Percentiles rank a stretch among this genome's conserved stretches.
Conservation (phyloP, 23 red algal species). For the Cyanidiococcus yangmingshanensis region DNA sequence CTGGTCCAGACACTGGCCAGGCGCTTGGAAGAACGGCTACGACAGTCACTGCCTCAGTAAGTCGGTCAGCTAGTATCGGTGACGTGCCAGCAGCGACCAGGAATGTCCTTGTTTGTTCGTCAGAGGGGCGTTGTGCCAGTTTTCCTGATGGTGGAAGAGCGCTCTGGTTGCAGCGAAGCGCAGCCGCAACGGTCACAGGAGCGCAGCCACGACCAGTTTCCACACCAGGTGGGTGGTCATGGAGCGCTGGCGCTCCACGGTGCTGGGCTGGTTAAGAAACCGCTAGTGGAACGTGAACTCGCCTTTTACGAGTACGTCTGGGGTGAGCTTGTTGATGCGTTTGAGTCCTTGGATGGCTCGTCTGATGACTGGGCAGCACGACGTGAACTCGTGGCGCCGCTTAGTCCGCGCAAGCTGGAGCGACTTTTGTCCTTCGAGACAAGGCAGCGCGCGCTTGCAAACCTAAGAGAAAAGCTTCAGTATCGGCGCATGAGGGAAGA, state of each 20-base stretch:
- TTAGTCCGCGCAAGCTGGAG: not conserved
- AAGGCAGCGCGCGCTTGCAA: not conserved
- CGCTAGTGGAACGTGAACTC: conserved; percentile 41
- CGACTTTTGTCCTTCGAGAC: not conserved
- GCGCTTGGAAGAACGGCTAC: not conserved
- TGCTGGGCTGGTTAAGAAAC: conserved; percentile 50
- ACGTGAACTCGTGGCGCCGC: not conserved
- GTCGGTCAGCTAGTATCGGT: too few species aligned
- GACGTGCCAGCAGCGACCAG: too few species aligned
- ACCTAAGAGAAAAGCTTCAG: not conserved
- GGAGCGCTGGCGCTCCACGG: conserved; percentile 25
- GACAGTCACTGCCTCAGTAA: not conserved
- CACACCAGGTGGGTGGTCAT: conserved; percentile 82
- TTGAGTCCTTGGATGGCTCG: not conserved
- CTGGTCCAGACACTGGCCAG: not conserved
- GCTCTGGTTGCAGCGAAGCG: too few species aligned
- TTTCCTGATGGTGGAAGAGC: too few species aligned
- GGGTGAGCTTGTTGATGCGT: conserved; percentile 5
- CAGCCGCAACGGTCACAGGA: too few species aligned
- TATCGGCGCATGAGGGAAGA: not conserved
- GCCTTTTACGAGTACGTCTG: conserved; percentile 51
- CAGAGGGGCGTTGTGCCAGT: too few species aligned
- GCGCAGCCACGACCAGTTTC: conserved; percentile 27
- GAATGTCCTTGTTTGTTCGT: too few species aligned
- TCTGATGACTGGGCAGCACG: not conserved